These are phyloP conservation scores for Barnettozyma sp. DNA, from an alignment of 805 yeast species.

Conservation along the genomic window DNA sequence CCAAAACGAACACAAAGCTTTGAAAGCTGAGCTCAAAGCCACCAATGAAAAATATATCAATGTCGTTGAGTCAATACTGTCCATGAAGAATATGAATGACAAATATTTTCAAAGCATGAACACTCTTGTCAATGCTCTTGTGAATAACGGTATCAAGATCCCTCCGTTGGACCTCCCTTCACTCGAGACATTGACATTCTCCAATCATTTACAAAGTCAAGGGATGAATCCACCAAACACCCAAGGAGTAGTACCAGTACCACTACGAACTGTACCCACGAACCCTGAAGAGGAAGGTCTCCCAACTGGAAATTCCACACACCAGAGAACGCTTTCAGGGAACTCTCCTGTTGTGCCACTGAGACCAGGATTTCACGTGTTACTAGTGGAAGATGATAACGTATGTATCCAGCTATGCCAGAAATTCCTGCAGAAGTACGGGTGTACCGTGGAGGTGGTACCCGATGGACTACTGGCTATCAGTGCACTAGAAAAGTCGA, in stretches of 20 bases:
- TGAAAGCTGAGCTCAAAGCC: slow-evolving; percentile 32
- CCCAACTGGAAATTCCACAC: slow-evolving; percentile 2
- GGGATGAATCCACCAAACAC: not conserved
- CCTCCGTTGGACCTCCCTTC: slow-evolving; percentile 55
- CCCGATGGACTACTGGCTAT: slow-evolving; percentile 91
- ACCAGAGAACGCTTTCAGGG: slow-evolving; percentile 4
- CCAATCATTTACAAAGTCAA: slow-evolving; percentile 4
- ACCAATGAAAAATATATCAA: slow-evolving; percentile 56
- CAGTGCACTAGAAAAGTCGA: slow-evolving; percentile 58
- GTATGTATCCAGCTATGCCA: slow-evolving; percentile 79
- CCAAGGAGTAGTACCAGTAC: not conserved
- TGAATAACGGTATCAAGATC: slow-evolving; percentile 57
- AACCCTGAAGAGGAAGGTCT: slow-evolving; percentile 11
- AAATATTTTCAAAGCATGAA: slow-evolving; percentile 47
- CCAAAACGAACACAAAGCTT: slow-evolving; percentile 28
- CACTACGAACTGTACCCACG: slow-evolving; percentile 7
- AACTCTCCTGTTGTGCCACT: slow-evolving; percentile 13
- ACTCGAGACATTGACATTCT: slow-evolving; percentile 11
- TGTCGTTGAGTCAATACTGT: slow-evolving; percentile 52
- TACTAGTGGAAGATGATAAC: slow-evolving; percentile 73
- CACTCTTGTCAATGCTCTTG: slow-evolving; percentile 41
- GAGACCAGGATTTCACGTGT: slow-evolving; percentile 53
- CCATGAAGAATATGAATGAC: slow-evolving; percentile 51
- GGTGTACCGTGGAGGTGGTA: slow-evolving; percentile 88
- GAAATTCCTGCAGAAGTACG: slow-evolving; percentile 77